Conservation (phyloP, 257 asterid genomes). For the Solanum pennellii region DNA sequence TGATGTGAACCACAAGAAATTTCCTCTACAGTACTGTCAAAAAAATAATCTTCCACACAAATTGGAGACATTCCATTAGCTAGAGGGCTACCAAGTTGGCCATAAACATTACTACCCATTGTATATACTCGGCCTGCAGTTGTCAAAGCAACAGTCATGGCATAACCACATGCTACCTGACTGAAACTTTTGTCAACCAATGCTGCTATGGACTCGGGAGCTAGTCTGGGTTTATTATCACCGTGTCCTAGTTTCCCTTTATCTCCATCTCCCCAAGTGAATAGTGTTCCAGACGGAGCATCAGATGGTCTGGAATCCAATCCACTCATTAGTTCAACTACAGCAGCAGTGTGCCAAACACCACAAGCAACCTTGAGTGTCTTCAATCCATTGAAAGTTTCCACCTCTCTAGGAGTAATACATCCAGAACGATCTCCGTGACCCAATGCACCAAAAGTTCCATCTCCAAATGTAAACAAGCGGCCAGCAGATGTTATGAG, state of each 20-base stretch:
- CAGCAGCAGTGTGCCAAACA: constrained; percentile 87
- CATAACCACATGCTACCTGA: constrained; percentile 60
- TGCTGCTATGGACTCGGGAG: constrained; percentile 42
- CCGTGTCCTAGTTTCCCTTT: constrained; percentile 64
- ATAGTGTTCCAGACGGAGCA: constrained; percentile 40
- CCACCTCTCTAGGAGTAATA: constrained; percentile 58
- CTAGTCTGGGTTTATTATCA: constrained; percentile 28
- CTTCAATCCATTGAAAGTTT: constrained; percentile 38
- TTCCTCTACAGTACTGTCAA: constrained; percentile 50
- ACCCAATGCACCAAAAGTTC: constrained; percentile 82
- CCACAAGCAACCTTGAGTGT: constrained; percentile 69
- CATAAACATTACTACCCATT: constrained; percentile 46
- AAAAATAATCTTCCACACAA: constrained; percentile 33
- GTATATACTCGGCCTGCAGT: constrained; percentile 60
- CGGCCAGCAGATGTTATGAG: constrained; percentile 42
- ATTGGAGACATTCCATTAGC: constrained; percentile 35
- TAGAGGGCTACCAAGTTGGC: constrained; percentile 24
- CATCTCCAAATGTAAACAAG: constrained; percentile 83
- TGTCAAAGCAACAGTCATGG: constrained; percentile 49
- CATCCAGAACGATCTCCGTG: constrained; percentile 40
- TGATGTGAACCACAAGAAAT: constrained; percentile 81
- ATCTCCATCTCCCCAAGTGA: constrained; percentile 94
- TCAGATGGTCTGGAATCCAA: constrained; percentile 13
- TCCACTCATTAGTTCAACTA: constrained; percentile 28
- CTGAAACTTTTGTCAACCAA: constrained; percentile 27